phyloP scores from a whole-genome alignment of 768 basidiomycete genomes.

The Collybia sordida region DNA sequence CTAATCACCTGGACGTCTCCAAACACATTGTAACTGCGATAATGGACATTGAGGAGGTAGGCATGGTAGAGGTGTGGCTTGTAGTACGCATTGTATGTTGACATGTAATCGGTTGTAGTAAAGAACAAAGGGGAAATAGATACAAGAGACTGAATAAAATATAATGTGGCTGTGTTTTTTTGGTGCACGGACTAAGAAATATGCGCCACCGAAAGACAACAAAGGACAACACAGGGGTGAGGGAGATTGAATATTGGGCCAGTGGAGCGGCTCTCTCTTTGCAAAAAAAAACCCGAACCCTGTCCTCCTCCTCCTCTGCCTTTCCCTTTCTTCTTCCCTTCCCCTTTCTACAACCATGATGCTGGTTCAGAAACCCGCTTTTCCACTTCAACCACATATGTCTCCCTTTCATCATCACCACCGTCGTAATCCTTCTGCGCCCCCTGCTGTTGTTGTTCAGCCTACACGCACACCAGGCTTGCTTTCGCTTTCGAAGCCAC shows the following conservation, averaged over 20 bases:
- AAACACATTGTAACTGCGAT: background rate
- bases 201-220: conserved; percentile 23
- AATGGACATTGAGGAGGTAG: background rate
- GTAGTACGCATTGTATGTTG: background rate
- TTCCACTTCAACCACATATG: conserved; percentile 26
- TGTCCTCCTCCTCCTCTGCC: conserved; percentile 17
- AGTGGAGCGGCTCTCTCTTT: background rate
- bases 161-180: background rate
- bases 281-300: conserved; percentile 5
- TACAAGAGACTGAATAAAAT: background rate
- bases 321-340: conserved; percentile 15
- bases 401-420: conserved; percentile 49
- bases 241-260: conserved; percentile 14
- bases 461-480: conserved; percentile 75
- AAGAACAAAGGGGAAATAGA: background rate
- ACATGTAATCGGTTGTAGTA: background rate
- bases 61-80: too few relatives aligned
- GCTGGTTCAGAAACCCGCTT: conserved; percentile 44
- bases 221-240: conserved; percentile 18
- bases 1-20: conserved; percentile 38
- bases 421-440: conserved; percentile 69
- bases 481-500: conserved; percentile 58
- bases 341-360: conserved; percentile 35
- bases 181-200: conserved; percentile 3
- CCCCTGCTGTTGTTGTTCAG: conserved; percentile 64